These are phyloP conservation scores for Catunica adiposa DNA, from an alignment of 2,329 filamentous ascomycete genomes.

Conservation along the genomic window DNA sequence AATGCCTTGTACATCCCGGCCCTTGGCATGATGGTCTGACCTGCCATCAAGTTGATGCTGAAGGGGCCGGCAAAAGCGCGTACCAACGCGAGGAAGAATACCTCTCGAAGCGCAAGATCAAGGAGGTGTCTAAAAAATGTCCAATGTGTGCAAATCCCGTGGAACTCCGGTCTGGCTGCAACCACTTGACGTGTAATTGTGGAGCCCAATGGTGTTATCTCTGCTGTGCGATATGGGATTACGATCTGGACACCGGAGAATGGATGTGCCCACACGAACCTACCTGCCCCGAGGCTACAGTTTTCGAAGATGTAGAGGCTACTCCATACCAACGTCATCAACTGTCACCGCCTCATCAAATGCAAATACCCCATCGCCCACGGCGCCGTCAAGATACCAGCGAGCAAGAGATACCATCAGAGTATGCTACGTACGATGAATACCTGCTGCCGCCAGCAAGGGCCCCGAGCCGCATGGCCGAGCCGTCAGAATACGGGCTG, in stretches of 20 bases:
- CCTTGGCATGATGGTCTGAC: constrained; percentile 25
- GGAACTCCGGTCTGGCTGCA: constrained; percentile 24
- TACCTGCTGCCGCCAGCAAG: not conserved
- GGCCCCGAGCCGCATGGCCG: not conserved
- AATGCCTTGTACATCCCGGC: constrained; percentile 23
- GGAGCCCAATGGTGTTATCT: constrained; percentile 27
- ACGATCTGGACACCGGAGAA: constrained; percentile 14
- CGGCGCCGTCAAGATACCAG: too few relatives aligned
- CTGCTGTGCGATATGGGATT: constrained; percentile 21
- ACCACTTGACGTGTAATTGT: constrained; percentile 27
- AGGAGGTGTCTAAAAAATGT: constrained; percentile 22
- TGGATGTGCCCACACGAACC: constrained; percentile 1
- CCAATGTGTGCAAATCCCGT: constrained; percentile 23
- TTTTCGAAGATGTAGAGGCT: not conserved
- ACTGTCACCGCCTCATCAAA: too few relatives aligned
- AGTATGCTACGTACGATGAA: not conserved
- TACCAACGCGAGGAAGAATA: constrained; percentile 19
- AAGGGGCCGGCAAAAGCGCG: constrained; percentile 16
- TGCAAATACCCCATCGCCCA: too few relatives aligned
- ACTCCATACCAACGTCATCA: too few relatives aligned
- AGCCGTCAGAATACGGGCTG: too few relatives aligned
- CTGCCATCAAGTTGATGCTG: constrained; percentile 23
- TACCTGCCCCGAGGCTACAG: constrained; percentile 2
- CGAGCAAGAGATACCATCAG: too few relatives aligned
- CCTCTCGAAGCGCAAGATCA: constrained; percentile 22